Evolutionary conservation across 2,329 filamentous ascomycete genomes (phyloP), one percentile per base, ranked within the genome.

Genomic region (Monilinia polystroma): DNA sequence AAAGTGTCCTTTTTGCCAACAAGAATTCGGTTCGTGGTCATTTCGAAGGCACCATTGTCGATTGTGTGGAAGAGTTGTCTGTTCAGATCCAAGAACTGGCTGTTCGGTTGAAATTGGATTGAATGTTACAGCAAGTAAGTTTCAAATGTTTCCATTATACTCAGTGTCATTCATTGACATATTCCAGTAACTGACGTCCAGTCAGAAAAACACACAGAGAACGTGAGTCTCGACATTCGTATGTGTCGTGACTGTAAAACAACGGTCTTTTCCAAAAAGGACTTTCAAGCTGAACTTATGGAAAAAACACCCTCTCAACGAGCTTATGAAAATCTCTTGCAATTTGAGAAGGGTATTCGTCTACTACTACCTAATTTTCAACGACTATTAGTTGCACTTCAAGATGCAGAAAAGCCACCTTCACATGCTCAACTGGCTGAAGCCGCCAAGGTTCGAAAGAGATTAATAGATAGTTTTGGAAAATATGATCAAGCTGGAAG

Each of bases 41-140:
- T 96, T 98, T 75, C 87, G 95, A 73, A 84, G 95, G 72, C 95
- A 98, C 77, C 95, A 99, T 78, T 99, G 95, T 78, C 87, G 95
- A 65, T 89, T 96, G 78, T 99, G 95, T 74, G 95, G 95, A 4
- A 87, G 90, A 54, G 93, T 99, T 0, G 92, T 99, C 0, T 99
- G 95, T 76, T 92, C 92, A 16, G 95, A 99, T 77, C 86, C 86
- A 0, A 84, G 86, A 67, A 99, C 95, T 0, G 87, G 79, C 4
- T 99, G 95, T 77, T 99, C 95, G 0, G 87, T 82, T 11, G 91
- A 97, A 72, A 84, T 99, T 64, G 91, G 89, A 5, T 79, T 99
- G 54, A 92, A 90, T 73, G 88, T 98, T 23, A 83, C 88, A 74
- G 80, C 84, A 75, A 80, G 86, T 87, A 82, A 78, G 85, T 79